phyloP scores from a whole-genome alignment of 2,329 filamentous ascomycete species.

The Truncatella angustata region DNA sequence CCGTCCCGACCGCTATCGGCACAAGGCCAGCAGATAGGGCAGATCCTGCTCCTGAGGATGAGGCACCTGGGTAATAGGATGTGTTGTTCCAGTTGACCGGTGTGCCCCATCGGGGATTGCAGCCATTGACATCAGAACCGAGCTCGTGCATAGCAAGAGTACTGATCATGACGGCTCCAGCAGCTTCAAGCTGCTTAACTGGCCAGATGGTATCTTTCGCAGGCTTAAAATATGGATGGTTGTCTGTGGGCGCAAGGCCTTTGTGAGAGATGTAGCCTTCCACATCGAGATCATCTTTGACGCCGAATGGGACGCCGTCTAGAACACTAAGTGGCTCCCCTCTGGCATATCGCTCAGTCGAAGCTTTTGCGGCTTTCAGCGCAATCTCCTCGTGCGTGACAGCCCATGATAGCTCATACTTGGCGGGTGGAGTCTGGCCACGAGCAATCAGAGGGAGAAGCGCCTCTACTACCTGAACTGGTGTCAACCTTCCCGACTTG shows the following conservation, averaged over 20 bases:
- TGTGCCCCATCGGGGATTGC: slow-evolving; percentile 73
- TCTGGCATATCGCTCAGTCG: slow-evolving; percentile 68
- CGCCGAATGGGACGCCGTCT: slow-evolving; percentile 78
- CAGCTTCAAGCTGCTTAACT: slow-evolving; percentile 67
- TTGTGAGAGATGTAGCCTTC: slow-evolving; percentile 67
- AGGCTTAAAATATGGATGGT: slow-evolving; percentile 47
- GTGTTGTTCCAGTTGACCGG: slow-evolving; percentile 76
- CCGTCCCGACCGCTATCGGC: slow-evolving; percentile 72
- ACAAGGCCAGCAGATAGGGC: slow-evolving; percentile 68
- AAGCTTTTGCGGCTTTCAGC: slow-evolving; percentile 67
- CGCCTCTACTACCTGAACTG: slow-evolving; percentile 67
- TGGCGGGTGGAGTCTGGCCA: slow-evolving; percentile 49
- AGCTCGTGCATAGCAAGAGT: slow-evolving; percentile 81
- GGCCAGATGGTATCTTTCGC: slow-evolving; percentile 65
- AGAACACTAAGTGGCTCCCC: slow-evolving; percentile 66
- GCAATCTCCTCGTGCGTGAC: slow-evolving; percentile 62
- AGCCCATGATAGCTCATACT: slow-evolving; percentile 73
- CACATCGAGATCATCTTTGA: slow-evolving; percentile 79
- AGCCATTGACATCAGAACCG: slow-evolving; percentile 79
- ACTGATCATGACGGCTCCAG: slow-evolving; percentile 72
- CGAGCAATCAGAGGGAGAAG: slow-evolving; percentile 70
- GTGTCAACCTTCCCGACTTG: slow-evolving; percentile 66
- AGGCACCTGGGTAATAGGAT: slow-evolving; percentile 77
- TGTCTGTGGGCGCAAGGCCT: slow-evolving; percentile 62
- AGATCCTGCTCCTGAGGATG: slow-evolving; percentile 74